Evolutionary conservation across 2,329 filamentous ascomycete species (phyloP), one percentile per base, ranked within the genome.

Genomic region (Ceratocystiopsis sp.): DNA sequence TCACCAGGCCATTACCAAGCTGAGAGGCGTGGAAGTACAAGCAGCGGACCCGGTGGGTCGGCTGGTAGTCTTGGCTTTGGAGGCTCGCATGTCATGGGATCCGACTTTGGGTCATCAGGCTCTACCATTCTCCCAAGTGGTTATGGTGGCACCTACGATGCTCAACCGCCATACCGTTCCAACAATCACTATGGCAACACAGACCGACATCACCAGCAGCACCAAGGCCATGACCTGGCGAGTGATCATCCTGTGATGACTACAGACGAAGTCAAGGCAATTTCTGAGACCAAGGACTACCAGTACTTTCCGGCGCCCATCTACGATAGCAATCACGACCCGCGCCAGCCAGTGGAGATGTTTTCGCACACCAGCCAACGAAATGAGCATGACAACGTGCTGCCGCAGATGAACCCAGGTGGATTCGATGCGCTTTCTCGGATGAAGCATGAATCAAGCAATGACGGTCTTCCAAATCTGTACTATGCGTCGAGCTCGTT

Each of bases 1-100:
- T 87, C 81, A 9, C 84, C 84, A 0, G 84, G 83, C 2, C 84
- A 86, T 54, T 86, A 86, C 59, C 78, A 82, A 54, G 75, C 79
- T 38, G 77, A 80, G 50, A 66, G 79, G 49, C 71, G 78, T 43
- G 70, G 75, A 42, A 84, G 78, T 56, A 69, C 77, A 3, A 75
- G 78, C 52, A 84, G 80, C 53, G 79, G 81, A 0, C 67, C 70
- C 2, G 69, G 69, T 44, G 80, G 81, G 14, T 76, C 78, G 1
- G 73, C 75, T 35, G 71, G 69, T 37, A 68, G 74, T 50, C 69
- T 76, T 16, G 63, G 63, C n/a, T 67, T 65, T 45, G 55, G 57
- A 1, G 55, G 57, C 18, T 62, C 60, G 40, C 56, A 59, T 33
- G 57, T 64, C 25, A 55, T 67, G 19, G 60, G 61, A 2, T 51